Conservation (phyloP, 371 early-diverging fungal species). For the Amoeboradix gromovi region DNA sequence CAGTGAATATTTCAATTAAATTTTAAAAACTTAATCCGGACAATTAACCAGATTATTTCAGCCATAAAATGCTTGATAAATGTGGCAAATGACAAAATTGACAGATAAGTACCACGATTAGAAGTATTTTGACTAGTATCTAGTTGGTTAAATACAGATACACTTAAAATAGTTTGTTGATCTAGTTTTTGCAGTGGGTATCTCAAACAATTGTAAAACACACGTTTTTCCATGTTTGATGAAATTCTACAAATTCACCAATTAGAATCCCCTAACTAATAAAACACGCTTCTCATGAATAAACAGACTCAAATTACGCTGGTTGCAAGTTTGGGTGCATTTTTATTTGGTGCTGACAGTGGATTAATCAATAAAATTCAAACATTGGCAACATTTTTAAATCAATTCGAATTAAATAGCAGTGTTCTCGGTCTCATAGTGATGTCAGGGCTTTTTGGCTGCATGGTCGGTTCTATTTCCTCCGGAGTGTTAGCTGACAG, state of each 20-base stretch:
- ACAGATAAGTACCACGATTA: too few species aligned
- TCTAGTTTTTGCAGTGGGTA: too few species aligned
- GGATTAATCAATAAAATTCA: not conserved
- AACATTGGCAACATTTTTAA: not conserved
- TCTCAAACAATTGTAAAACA: too few species aligned
- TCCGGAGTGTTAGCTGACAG: not conserved
- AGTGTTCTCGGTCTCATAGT: not conserved
- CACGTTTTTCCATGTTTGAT: not conserved
- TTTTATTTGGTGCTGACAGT: not conserved
- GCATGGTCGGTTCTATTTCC: not conserved
- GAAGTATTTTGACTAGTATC: too few species aligned
- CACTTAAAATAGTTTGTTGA: too few species aligned
- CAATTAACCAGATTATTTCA: too few species aligned
- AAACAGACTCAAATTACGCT: not conserved
- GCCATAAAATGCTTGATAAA: too few species aligned
- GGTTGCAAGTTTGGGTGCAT: not conserved
- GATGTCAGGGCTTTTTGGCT: not conserved
- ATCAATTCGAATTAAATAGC: not conserved
- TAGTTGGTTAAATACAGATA: too few species aligned
- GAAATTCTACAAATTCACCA: not conserved
- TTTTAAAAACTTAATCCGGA: too few species aligned
- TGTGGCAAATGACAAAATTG: too few species aligned
- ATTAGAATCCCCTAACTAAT: not conserved
- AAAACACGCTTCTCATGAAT: not conserved
- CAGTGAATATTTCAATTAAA: too few species aligned